phyloP scores from a whole-genome alignment of 768 basidiomycete species.

The Fomitopsis serialis region DNA sequence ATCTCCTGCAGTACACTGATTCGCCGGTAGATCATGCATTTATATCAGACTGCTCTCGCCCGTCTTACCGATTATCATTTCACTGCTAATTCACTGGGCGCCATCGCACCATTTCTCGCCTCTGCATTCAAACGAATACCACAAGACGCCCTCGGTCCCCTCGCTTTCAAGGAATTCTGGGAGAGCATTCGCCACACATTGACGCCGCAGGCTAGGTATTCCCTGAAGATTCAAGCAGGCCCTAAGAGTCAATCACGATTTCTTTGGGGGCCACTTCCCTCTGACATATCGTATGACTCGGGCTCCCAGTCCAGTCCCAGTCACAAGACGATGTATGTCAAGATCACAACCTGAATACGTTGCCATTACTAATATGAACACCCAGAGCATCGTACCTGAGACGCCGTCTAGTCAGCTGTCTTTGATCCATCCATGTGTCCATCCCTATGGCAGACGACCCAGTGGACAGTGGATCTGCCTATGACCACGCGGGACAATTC shows the following conservation, averaged over 20 bases:
- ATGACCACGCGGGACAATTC: no score
- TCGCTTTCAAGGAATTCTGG: constrained; percentile 56
- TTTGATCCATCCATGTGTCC: neutral
- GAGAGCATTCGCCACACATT: constrained; percentile 28
- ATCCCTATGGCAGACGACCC: neutral
- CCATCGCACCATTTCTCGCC: constrained; percentile 40
- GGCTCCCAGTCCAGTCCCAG: constrained; percentile 6
- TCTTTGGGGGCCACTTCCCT: constrained; percentile 41
- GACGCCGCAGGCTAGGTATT: constrained; percentile 18
- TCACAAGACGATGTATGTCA: neutral
- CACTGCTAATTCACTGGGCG: constrained; percentile 34
- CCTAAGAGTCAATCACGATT: constrained; percentile 40
- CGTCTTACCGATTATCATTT: constrained; percentile 34
- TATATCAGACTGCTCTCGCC: constrained; percentile 43
- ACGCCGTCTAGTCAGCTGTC: neutral
- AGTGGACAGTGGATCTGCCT: neutral
- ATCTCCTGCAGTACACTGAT: neutral
- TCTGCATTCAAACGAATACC: constrained; percentile 48
- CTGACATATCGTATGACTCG: constrained; percentile 32
- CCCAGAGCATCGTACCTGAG: constrained; percentile 2
- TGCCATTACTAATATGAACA: neutral
- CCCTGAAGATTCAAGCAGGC: constrained; percentile 40
- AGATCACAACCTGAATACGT: neutral
- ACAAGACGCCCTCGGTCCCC: constrained; percentile 41
- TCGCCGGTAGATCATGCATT: constrained; percentile 9